Base-by-base conservation (phyloP, 2,329 filamentous ascomycete genomes). In the Rhexocercosporidium sp. region DNA sequence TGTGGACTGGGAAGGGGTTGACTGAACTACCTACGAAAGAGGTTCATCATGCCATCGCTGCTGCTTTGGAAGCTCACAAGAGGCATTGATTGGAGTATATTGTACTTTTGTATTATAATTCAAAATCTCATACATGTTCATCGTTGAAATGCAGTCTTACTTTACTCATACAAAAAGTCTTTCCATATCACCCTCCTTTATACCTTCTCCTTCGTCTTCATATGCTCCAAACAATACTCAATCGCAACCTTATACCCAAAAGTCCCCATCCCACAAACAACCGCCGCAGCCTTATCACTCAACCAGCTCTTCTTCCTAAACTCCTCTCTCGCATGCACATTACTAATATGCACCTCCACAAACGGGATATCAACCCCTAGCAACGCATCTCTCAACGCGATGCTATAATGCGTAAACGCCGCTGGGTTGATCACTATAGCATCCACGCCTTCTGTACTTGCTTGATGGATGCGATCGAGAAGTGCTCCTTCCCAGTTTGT, bases 361-460 rank as follows among this genome's bases (percentile, higher is more conserved):
- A 94, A 94, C 0, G 91, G 92, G 25, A 93, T 88, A 7, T 82
- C 82, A 0, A 92, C 88, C 3, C 87, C 90, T 0, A 89, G 77
- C 29, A 94, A 79, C 0, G 92, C 91, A 77, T 94, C 92, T n/a
- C 92, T 83, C 66, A 94, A 83, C 0, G 89, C 90, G 0, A 94
- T 89, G 74, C 87, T 91, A 0, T 91, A 93, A 78, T 95, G 92
- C 0, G 92, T 94, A 73, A 89, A 88, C 0, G 86, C 92, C 1
- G 88, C 92, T 0, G 91, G 88, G 79, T 94, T 94, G 81, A 94
- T 93, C 74, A 94, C 81, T 71, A 92, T 86, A 69, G 85, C 90
- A 69, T 92, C 88, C 22, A 87, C 80, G 1, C 81, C 81, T 29
- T 81, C 81, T 2, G 78, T 81, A 1, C 88, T 84, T 0, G 90